Percentiles rank a stretch among this genome's conserved stretches.
Conservation (phyloP, 768 basidiomycete genomes). For the Paxillus involutus region DNA sequence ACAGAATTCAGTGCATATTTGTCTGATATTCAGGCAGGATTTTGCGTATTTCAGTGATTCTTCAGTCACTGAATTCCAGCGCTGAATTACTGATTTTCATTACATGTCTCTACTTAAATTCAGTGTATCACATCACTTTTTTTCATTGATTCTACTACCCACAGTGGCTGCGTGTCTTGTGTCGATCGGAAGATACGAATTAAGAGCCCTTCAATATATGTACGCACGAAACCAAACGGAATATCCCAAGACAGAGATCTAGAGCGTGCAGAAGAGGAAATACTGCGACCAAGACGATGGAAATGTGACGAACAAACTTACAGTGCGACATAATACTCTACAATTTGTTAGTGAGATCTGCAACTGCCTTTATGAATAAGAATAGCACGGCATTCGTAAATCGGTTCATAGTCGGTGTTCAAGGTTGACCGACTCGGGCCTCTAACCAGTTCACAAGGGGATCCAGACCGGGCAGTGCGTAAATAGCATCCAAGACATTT, state of each 20-base stretch:
- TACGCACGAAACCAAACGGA: not conserved
- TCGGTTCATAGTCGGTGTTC: conserved; percentile 21
- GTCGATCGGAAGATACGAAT: too few species aligned
- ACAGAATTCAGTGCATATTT: too few species aligned
- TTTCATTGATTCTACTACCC: too few species aligned
- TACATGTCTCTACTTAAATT: too few species aligned
- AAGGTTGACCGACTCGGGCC: conserved; percentile 7
- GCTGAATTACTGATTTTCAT: too few species aligned
- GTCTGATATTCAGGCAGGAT: too few species aligned
- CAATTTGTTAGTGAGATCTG: not conserved
- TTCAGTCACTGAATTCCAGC: too few species aligned
- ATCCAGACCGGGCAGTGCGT: conserved; percentile 29
- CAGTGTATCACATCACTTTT: too few species aligned
- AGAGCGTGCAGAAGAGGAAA: too few species aligned
- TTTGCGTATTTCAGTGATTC: too few species aligned
- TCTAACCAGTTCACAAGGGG: conserved; percentile 50
- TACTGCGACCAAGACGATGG: not conserved
- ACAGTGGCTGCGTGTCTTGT: too few species aligned
- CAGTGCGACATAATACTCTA: not conserved
- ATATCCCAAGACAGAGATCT: not conserved
- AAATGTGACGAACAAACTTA: not conserved
- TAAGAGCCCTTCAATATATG: too few species aligned
- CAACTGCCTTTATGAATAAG: not conserved
- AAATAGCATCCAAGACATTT: conserved; percentile 54
- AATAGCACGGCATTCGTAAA: not conserved